A percentile compares a stretch with the other conserved stretches of the same genome.
These are phyloP conservation scores for Vitis hybrid DNA, from an alignment of 177 flowering plant genomes.

Conservation along the genomic window DNA sequence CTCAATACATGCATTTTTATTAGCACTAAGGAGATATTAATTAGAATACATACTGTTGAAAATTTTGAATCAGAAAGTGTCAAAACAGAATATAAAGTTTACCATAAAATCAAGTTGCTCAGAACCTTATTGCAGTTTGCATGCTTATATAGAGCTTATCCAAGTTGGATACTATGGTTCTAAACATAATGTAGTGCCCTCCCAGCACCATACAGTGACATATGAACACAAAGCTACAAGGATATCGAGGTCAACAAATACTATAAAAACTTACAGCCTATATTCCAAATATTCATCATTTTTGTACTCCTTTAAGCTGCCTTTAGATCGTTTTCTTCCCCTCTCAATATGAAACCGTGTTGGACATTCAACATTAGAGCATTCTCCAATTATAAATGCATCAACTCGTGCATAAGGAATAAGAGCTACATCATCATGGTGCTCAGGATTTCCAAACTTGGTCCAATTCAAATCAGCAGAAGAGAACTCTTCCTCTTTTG, in stretches of 20 bases:
- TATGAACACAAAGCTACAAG: background rate
- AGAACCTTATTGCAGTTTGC: too few species aligned
- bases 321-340: conserved; percentile 67
- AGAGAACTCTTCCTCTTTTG: conserved; percentile 79
- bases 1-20: too few species aligned
- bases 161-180: too few species aligned
- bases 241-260: background rate
- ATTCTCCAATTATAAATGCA: conserved; percentile 85
- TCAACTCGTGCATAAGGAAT: conserved; percentile 86
- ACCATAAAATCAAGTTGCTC: too few species aligned
- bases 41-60: too few species aligned
- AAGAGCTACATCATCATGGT: conserved; percentile 83
- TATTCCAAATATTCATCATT: conserved; percentile 87
- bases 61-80: too few species aligned
- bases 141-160: too few species aligned
- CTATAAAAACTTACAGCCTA: conserved; percentile 54
- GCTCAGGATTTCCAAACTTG: conserved; percentile 67
- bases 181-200: too few species aligned
- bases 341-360: conserved; percentile 94
- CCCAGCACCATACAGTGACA: background rate
- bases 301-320: conserved; percentile 76
- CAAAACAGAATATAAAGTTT: too few species aligned
- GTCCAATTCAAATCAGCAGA: conserved; percentile 78
- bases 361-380: conserved; percentile 76
- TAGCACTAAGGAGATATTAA: too few species aligned